Percentiles rank a stretch among this genome's conserved stretches.
Evolutionary conservation across 352 stramenopile genomes (phyloP).

Genomic region (Pythium monospermum): DNA sequence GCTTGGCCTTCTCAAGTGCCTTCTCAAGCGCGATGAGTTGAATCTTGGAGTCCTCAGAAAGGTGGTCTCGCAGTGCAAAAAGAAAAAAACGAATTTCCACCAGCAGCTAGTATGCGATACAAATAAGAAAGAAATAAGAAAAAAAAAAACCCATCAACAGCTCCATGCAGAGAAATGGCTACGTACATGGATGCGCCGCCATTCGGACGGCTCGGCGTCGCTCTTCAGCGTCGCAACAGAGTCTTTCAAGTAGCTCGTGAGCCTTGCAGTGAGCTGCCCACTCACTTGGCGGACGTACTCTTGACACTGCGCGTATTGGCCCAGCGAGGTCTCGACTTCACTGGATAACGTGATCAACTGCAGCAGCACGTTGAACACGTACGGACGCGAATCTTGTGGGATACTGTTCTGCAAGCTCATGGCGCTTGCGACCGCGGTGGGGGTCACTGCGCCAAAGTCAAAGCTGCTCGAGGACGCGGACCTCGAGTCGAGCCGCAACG

Average conservation of each 20-base stretch:
- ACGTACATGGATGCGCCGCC: constrained; percentile 64
- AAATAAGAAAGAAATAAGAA: too few species aligned
- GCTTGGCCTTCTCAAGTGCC: constrained; percentile 31
- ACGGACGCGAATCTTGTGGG: constrained; percentile 59
- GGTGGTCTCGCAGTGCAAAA: constrained; percentile 44
- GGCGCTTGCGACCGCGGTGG: constrained; percentile 16
- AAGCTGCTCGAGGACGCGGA: constrained; percentile 22
- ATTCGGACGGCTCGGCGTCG: constrained; percentile 25
- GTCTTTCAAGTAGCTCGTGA: constrained; percentile 41
- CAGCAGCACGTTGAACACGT: constrained; percentile 77
- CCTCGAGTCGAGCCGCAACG: constrained; percentile 22
- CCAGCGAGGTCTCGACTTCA: constrained; percentile 67
- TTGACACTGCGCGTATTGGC: constrained; percentile 43
- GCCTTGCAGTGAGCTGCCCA: constrained; percentile 42
- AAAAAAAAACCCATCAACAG: neutral
- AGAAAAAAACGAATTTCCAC: constrained; percentile 76
- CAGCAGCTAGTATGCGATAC: constrained; percentile 43
- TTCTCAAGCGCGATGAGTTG: constrained; percentile 49
- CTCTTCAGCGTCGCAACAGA: constrained; percentile 28
- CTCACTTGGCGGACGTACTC: constrained; percentile 51
- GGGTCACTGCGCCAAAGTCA: constrained; percentile 17
- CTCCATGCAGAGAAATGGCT: neutral
- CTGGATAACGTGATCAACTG: constrained; percentile 70
- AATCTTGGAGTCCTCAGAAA: constrained; percentile 48
- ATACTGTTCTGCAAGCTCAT: constrained; percentile 18